phyloP scores from a whole-genome alignment of 2,329 filamentous ascomycete species.

The Parascedosporium putredinis region DNA sequence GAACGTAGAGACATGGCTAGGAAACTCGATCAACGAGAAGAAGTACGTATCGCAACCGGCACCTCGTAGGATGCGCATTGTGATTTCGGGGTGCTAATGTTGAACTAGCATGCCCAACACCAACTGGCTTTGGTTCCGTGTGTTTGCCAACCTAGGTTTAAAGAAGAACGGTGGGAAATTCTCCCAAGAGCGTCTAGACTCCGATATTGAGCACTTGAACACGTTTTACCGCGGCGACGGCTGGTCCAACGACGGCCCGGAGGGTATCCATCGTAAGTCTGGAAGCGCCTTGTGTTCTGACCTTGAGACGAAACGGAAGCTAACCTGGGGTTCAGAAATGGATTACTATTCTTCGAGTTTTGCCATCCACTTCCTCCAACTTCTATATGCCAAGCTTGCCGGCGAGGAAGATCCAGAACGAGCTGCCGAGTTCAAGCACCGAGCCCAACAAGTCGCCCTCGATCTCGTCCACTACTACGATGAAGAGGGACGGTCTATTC shows the following conservation, averaged over 20 bases:
- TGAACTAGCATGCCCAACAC: conserved; percentile 56
- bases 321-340: conserved; percentile 42
- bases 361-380: conserved; percentile 70
- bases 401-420: conserved; percentile 55
- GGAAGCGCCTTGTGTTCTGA: neutral
- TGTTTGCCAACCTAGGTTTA: conserved; percentile 71
- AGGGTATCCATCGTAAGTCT: conserved; percentile 55
- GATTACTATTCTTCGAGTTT: conserved; percentile 79
- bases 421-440: conserved; percentile 57
- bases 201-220: conserved; percentile 67
- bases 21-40: conserved; percentile 66
- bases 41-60: conserved; percentile 32
- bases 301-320: neutral
- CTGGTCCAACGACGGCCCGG: conserved; percentile 74
- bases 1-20: conserved; percentile 63
- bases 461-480: conserved; percentile 72
- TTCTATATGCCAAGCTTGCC: conserved; percentile 65
- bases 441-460: conserved; percentile 55
- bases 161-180: conserved; percentile 65
- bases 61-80: conserved; percentile 30
- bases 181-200: conserved; percentile 58
- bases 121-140: conserved; percentile 71
- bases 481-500: conserved; percentile 58
- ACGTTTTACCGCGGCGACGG: conserved; percentile 74
- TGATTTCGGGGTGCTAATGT: conserved; percentile 19